Conservation (phyloP, 805 yeast genomes). For the Nakazawaea ambrosiae region DNA sequence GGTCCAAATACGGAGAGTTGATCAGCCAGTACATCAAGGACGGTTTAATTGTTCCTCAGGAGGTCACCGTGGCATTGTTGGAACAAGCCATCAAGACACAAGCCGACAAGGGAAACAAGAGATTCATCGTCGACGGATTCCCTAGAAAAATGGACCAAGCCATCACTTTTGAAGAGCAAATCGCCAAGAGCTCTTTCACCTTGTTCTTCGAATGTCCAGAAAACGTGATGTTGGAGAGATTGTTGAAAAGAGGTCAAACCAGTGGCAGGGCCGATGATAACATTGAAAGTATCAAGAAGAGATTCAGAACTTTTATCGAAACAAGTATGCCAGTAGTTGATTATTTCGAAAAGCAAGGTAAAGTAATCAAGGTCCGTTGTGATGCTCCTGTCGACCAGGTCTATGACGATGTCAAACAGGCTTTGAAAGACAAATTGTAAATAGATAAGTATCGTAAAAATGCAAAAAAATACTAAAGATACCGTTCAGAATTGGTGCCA, state of each 20-base stretch:
- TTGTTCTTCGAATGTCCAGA: slow-evolving; percentile 81
- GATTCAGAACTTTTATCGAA: slow-evolving; percentile 79
- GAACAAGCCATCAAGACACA: slow-evolving; percentile 68
- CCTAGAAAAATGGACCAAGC: slow-evolving; percentile 99
- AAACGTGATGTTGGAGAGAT: slow-evolving; percentile 72
- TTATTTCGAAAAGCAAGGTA: slow-evolving; percentile 62
- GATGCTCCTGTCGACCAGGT: slow-evolving; percentile 78
- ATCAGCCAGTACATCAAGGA: slow-evolving; percentile 80
- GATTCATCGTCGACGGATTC: slow-evolving; percentile 89
- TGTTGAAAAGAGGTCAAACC: slow-evolving; percentile 88
- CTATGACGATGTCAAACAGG: slow-evolving; percentile 57
- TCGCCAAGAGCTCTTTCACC: slow-evolving; percentile 64
- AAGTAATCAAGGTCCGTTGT: slow-evolving; percentile 75
- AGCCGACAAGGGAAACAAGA: slow-evolving; percentile 40
- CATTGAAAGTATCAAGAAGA: slow-evolving; percentile 80
- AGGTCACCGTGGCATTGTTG: slow-evolving; percentile 77
- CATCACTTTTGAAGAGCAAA: slow-evolving; percentile 73
- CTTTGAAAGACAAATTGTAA: slow-evolving; percentile 40
- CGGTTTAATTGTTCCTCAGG: slow-evolving; percentile 91
- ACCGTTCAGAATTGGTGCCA: too few species aligned
- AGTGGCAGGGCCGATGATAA: slow-evolving; percentile 94
- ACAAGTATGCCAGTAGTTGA: slow-evolving; percentile 94
- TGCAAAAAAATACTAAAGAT: too few species aligned
- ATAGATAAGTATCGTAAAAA: too few species aligned
- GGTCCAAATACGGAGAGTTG: slow-evolving; percentile 78